These are phyloP conservation scores for Trichoderma sp. DNA, from an alignment of 2,329 filamentous ascomycete species.

Conservation along the genomic window DNA sequence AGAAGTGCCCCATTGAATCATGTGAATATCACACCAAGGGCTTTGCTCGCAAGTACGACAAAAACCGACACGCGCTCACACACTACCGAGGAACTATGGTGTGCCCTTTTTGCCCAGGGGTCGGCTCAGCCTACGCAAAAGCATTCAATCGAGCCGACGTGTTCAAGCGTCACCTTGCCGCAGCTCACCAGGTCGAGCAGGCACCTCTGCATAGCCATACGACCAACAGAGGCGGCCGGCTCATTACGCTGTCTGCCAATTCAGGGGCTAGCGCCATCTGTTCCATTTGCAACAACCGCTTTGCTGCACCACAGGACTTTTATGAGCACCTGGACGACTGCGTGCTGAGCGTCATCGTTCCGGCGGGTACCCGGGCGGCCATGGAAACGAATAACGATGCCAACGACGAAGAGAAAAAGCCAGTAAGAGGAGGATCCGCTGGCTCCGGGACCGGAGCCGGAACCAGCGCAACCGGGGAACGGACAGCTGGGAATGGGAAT, in stretches of 20 bases:
- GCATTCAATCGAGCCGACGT: slow-evolving; percentile 95
- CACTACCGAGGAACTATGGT: slow-evolving; percentile 99
- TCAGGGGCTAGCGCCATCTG: slow-evolving; percentile 69
- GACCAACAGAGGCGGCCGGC: slow-evolving; percentile 19
- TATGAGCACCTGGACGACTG: slow-evolving; percentile 87
- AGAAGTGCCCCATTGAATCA: slow-evolving; percentile 90
- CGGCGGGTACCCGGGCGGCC: slow-evolving; percentile 26
- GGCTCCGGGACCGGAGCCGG: neutral
- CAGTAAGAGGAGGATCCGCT: neutral
- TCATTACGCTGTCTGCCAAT: slow-evolving; percentile 17
- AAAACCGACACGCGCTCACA: slow-evolving; percentile 92
- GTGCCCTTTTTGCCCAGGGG: slow-evolving; percentile 90
- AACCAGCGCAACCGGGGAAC: neutral
- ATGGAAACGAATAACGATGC: slow-evolving; percentile 18
- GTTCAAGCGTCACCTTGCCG: slow-evolving; percentile 92
- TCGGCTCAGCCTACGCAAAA: slow-evolving; percentile 84
- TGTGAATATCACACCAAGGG: slow-evolving; percentile 95
- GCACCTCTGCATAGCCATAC: slow-evolving; percentile 82
- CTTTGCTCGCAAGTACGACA: slow-evolving; percentile 96
- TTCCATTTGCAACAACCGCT: slow-evolving; percentile 79
- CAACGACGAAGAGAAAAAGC: slow-evolving; percentile 19
- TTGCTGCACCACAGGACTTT: slow-evolving; percentile 87
- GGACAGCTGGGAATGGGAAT: neutral
- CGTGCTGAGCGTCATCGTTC: slow-evolving; percentile 57
- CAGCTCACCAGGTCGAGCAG: slow-evolving; percentile 91